Evolutionary conservation across 768 basidiomycete species (phyloP).

Genomic region (Atractiella rhizophila): DNA sequence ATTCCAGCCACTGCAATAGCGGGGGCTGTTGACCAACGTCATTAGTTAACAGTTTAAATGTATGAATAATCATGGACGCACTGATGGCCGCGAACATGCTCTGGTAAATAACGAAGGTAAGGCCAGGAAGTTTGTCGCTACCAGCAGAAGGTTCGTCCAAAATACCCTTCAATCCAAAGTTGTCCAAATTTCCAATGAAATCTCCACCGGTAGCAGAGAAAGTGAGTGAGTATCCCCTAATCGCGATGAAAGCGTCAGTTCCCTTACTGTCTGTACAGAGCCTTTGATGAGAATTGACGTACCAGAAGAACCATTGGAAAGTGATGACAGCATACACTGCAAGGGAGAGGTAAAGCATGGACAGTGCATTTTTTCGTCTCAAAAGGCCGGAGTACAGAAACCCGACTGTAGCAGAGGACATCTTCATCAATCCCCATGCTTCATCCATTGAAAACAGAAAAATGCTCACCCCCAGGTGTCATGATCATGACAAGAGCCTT

Average conservation of each 20-base stretch:
- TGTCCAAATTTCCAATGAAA: constrained; percentile 67
- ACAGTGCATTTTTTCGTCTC: constrained; percentile 25
- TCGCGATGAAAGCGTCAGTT: background rate
- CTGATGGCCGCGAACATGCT: constrained; percentile 53
- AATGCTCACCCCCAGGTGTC: constrained; percentile 21
- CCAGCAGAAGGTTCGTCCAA: background rate
- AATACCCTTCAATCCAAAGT: constrained; percentile 32
- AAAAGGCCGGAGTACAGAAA: constrained; percentile 22
- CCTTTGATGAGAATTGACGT: constrained; percentile 17
- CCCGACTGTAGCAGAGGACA: background rate
- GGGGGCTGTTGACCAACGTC: background rate
- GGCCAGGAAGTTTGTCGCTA: constrained; percentile 30
- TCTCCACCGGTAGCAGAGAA: constrained; percentile 26
- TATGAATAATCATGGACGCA: background rate
- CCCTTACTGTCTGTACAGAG: constrained; percentile 22
- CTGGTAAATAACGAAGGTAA: constrained; percentile 62
- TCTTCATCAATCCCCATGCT: background rate
- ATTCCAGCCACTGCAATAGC: constrained; percentile 20
- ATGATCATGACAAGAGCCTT: constrained; percentile 25
- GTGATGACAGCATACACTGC: constrained; percentile 21
- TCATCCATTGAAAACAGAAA: background rate
- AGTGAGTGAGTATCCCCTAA: constrained; percentile 1
- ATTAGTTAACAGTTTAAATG: background rate
- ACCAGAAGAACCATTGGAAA: constrained; percentile 20
- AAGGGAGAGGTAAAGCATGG: constrained; percentile 23